Conservation (phyloP, 495 filamentous ascomycete species). For the Annulohypoxylon moriforme region DNA sequence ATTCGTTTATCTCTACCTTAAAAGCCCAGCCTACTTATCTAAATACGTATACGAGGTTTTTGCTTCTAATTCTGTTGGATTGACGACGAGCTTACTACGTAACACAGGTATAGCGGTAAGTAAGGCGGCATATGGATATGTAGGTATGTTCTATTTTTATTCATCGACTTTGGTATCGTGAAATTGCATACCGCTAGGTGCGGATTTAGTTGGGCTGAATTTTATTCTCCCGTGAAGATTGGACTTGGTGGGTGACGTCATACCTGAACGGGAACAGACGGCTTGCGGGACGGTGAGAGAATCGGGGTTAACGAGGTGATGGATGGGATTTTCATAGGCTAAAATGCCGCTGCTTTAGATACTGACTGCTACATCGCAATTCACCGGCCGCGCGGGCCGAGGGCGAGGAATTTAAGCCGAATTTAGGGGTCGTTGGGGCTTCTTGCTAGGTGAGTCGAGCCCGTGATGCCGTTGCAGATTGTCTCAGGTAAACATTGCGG, state of each 20-base stretch:
- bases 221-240: neutral
- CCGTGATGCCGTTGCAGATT: neutral
- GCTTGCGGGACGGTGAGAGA: neutral
- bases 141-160: constrained; percentile 6
- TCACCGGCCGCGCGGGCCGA: neutral
- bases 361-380: neutral
- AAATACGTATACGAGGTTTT: neutral
- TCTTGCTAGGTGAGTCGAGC: too few relatives aligned
- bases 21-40: neutral
- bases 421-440: too few relatives aligned
- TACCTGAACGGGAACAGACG: neutral
- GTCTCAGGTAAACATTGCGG: too few relatives aligned
- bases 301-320: neutral
- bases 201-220: neutral
- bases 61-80: neutral
- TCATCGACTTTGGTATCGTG: neutral
- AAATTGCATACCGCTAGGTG: neutral
- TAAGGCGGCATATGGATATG: neutral
- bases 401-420: neutral
- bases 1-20: neutral
- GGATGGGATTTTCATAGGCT: neutral
- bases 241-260: constrained; percentile 21
- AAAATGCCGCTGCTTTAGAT: neutral
- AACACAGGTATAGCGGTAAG: constrained; percentile 2
- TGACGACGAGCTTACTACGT: neutral